These are phyloP conservation scores for Sugiyamaella paludigena DNA, from an alignment of 1,139 yeast genomes.

Conservation along the genomic window DNA sequence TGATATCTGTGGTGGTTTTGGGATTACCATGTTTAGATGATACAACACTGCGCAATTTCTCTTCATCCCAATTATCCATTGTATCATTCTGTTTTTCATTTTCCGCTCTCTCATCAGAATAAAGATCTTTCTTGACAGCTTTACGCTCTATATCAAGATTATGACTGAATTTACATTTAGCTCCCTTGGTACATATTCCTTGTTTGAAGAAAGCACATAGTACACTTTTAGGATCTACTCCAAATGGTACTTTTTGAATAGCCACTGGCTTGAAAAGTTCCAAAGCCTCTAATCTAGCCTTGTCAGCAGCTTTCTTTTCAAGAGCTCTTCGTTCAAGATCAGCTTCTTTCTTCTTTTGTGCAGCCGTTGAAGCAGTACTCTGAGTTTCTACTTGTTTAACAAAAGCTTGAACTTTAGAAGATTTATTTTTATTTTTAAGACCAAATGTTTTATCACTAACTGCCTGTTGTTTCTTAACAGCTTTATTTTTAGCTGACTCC, in stretches of 20 bases:
- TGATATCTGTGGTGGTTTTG: constrained; percentile 89
- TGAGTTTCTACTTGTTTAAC: constrained; percentile 77
- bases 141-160: constrained; percentile 84
- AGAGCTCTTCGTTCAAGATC: constrained; percentile 71
- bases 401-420: constrained; percentile 84
- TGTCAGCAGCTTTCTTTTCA: constrained; percentile 89
- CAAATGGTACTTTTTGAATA: constrained; percentile 88
- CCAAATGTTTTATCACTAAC: constrained; percentile 94
- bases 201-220: constrained; percentile 88
- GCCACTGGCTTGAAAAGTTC: constrained; percentile 66
- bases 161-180: constrained; percentile 92
- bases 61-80: constrained; percentile 98
- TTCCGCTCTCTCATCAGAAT: constrained; percentile 75
- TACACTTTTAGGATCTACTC: constrained; percentile 95
- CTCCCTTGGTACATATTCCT: constrained; percentile 86
- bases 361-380: constrained; percentile 49
- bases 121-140: constrained; percentile 85
- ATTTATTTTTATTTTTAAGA: constrained; percentile 73
- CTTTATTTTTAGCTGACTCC: constrained; percentile 57
- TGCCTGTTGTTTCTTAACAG: constrained; percentile 62
- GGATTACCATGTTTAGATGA: constrained; percentile 92
- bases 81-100: constrained; percentile 71
- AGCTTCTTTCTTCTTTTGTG: constrained; percentile 71
- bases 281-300: constrained; percentile 83
- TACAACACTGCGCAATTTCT: constrained; percentile 82